Conservation (phyloP, 2,329 filamentous ascomycete genomes). For the Lachnellula suecica region DNA sequence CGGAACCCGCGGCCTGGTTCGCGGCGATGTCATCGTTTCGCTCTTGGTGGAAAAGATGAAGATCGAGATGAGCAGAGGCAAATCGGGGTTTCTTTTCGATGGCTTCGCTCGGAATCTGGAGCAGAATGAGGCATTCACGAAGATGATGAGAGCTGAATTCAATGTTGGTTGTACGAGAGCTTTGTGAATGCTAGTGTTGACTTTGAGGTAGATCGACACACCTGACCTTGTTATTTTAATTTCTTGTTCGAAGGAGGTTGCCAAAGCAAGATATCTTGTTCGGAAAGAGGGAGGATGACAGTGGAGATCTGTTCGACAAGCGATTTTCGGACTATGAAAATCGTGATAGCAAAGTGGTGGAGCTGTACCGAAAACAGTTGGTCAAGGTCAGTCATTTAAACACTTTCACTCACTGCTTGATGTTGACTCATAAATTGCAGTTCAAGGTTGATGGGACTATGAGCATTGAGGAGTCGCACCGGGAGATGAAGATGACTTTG, state of each 20-base stretch:
- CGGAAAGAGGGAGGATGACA: background rate
- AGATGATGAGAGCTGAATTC: background rate
- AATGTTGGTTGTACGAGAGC: background rate
- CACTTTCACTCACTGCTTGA: background rate
- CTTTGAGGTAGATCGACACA: background rate
- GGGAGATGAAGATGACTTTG: background rate
- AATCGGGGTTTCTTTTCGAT: background rate
- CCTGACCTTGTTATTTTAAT: background rate
- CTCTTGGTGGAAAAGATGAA: background rate
- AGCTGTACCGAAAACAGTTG: background rate
- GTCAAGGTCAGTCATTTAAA: background rate
- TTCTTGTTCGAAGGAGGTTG: background rate
- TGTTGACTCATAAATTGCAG: background rate
- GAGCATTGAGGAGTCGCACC: background rate
- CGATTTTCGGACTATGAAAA: background rate
- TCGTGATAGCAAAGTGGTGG: background rate
- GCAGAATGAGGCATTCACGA: constrained; percentile 1
- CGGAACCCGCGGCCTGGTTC: background rate
- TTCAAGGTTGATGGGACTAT: background rate
- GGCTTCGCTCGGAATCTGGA: constrained; percentile 12
- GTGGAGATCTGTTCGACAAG: background rate
- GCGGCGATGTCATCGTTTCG: background rate
- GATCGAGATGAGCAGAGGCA: background rate
- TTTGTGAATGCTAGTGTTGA: background rate
- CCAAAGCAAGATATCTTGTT: background rate